These are phyloP conservation scores for Agaricales sp. DNA, from an alignment of 1,284 basidiomycete species.

Conservation along the genomic window DNA sequence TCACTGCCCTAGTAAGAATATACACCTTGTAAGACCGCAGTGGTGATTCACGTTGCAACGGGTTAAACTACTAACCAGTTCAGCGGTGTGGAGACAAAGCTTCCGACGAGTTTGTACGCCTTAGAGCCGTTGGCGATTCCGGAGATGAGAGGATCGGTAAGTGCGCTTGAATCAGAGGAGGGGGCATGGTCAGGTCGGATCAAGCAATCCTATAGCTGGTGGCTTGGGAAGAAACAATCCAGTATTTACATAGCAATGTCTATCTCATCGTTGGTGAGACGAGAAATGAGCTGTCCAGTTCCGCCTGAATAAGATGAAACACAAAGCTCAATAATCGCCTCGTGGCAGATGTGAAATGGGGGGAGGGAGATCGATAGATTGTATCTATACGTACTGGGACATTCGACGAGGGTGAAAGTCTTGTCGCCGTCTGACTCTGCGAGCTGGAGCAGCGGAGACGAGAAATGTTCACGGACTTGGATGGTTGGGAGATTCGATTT, in stretches of 20 bases:
- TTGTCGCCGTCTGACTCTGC: slow-evolving; percentile 52
- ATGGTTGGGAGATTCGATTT: neutral
- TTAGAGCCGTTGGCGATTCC: slow-evolving; percentile 84
- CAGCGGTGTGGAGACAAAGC: slow-evolving; percentile 82
- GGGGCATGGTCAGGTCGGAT: neutral
- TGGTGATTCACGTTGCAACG: neutral
- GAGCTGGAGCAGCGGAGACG: slow-evolving; percentile 78
- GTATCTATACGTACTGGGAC: slow-evolving; percentile 57
- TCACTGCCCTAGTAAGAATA: slow-evolving; percentile 86
- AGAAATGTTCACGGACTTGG: slow-evolving; percentile 84
- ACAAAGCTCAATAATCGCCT: slow-evolving; percentile 1
- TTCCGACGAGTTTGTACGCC: slow-evolving; percentile 87
- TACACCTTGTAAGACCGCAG: no score
- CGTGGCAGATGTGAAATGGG: neutral
- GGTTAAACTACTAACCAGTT: slow-evolving; percentile 53
- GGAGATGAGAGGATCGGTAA: slow-evolving; percentile 90
- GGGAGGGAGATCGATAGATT: no score
- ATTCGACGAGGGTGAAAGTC: slow-evolving; percentile 81
- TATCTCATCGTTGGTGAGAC: slow-evolving; percentile 77
- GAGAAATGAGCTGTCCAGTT: slow-evolving; percentile 83
- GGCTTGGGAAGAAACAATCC: neutral
- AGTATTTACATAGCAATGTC: slow-evolving; percentile 76
- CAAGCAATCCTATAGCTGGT: neutral
- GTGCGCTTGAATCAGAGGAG: slow-evolving; percentile 56
- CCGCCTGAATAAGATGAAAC: slow-evolving; percentile 43